Conservation (phyloP, 1,284 basidiomycete species). For the Cryptococcus floricola region DNA sequence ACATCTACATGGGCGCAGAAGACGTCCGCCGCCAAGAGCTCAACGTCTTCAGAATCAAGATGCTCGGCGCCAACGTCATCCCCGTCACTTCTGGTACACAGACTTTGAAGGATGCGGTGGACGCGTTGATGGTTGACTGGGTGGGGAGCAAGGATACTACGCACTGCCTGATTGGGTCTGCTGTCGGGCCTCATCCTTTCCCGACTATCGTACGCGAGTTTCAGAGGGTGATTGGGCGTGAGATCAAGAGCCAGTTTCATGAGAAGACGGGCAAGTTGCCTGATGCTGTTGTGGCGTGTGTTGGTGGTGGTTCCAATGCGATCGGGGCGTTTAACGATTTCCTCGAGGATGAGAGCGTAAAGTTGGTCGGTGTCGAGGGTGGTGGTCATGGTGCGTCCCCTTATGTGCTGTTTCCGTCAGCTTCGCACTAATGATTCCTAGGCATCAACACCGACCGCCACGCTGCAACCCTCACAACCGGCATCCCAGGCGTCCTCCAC, state of each 20-base stretch:
- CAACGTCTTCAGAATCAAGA: conserved; percentile 97
- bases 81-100: conserved; percentile 91
- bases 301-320: conserved; percentile 95
- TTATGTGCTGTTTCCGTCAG: not conserved
- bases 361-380: conserved; percentile 89
- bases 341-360: conserved; percentile 75
- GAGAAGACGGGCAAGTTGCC: no score
- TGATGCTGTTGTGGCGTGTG: conserved; percentile 83
- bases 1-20: conserved; percentile 98
- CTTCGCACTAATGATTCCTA: conserved; percentile 22
- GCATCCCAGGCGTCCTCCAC: conserved; percentile 90
- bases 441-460: conserved; percentile 78
- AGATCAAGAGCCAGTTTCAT: no score
- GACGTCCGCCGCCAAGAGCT: conserved; percentile 92
- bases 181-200: conserved; percentile 88
- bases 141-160: conserved; percentile 90
- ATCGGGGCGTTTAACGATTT: conserved; percentile 97
- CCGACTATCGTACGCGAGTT: no score
- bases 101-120: conserved; percentile 97
- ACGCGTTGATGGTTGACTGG: conserved; percentile 97
- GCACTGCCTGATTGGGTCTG: conserved; percentile 95
- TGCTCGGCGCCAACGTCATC: conserved; percentile 90
- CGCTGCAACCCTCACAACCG: conserved; percentile 86
- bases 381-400: conserved; percentile 73
- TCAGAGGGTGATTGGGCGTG: no score